Evolutionary conservation across 2,329 filamentous ascomycete genomes (phyloP).

Genomic region (Fusarium sp.): DNA sequence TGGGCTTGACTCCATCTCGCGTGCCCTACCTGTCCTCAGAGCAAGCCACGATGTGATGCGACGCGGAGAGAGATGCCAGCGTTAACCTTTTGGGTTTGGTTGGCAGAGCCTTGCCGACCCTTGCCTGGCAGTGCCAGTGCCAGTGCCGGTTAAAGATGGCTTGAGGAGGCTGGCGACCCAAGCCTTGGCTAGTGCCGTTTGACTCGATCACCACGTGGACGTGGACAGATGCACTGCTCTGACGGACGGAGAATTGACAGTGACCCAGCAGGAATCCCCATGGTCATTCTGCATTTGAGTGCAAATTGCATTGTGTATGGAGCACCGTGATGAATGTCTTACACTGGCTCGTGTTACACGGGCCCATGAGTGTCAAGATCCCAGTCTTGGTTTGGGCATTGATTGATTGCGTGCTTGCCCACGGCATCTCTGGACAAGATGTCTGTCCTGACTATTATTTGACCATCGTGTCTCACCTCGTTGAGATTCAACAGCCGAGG

Average conservation of each 20-base stretch:
- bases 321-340: background rate
- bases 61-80: background rate
- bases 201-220: conserved; percentile 15
- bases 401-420: background rate
- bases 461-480: background rate
- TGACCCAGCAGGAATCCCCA: background rate
- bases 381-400: background rate
- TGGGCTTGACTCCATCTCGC: background rate
- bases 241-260: background rate
- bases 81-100: background rate
- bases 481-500: background rate
- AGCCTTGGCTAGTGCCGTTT: conserved; percentile 10
- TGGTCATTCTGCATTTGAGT: background rate
- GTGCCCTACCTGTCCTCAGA: background rate
- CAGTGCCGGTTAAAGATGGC: conserved; percentile 1
- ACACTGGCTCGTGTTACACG: background rate
- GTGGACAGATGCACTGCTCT: background rate
- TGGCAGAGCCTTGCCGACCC: background rate
- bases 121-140: background rate
- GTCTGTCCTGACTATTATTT: background rate
- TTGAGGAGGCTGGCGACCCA: conserved; percentile 7
- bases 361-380: background rate
- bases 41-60: background rate
- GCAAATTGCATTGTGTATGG: background rate
- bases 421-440: background rate